Conservation (phyloP, 148 eudicot species). For the Heliosperma pusillum region DNA sequence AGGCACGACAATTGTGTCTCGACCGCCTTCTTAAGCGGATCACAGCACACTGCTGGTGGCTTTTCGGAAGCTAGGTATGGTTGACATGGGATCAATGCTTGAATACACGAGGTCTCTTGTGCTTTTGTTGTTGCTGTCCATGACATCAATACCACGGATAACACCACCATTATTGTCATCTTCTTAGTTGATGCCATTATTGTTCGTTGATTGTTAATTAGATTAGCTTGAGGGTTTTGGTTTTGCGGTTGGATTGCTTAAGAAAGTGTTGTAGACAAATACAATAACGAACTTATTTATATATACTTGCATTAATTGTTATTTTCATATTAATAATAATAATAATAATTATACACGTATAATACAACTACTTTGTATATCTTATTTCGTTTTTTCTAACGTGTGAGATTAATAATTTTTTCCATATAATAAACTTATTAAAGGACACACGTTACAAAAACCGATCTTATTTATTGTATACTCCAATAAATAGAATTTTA, state of each 20-base stretch:
- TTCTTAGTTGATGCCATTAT: constrained; percentile 11
- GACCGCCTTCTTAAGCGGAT: constrained; percentile 26
- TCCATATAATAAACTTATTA: too few species aligned
- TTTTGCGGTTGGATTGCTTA: background rate
- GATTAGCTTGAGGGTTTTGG: background rate
- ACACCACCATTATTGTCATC: constrained; percentile 4
- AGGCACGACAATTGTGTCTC: constrained; percentile 21
- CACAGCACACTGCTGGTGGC: constrained; percentile 34
- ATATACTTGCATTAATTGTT: too few species aligned
- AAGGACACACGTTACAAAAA: too few species aligned
- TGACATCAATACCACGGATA: constrained; percentile 6
- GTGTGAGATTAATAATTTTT: too few species aligned
- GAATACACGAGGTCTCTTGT: constrained; percentile 21
- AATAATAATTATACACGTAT: too few species aligned
- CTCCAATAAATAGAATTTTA: too few species aligned
- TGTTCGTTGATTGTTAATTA: background rate
- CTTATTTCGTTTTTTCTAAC: too few species aligned
- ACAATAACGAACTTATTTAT: background rate
- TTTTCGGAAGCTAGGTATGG: constrained; percentile 14
- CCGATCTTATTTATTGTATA: too few species aligned
- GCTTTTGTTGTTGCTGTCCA: background rate
- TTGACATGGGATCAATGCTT: constrained; percentile 24
- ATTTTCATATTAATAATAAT: too few species aligned
- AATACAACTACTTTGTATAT: too few species aligned
- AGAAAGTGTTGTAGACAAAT: background rate